A percentile compares a stretch with the other conserved stretches of the same genome.
These are phyloP conservation scores for Annulohypoxylon stygium DNA, from an alignment of 495 filamentous ascomycete genomes.

Conservation along the genomic window DNA sequence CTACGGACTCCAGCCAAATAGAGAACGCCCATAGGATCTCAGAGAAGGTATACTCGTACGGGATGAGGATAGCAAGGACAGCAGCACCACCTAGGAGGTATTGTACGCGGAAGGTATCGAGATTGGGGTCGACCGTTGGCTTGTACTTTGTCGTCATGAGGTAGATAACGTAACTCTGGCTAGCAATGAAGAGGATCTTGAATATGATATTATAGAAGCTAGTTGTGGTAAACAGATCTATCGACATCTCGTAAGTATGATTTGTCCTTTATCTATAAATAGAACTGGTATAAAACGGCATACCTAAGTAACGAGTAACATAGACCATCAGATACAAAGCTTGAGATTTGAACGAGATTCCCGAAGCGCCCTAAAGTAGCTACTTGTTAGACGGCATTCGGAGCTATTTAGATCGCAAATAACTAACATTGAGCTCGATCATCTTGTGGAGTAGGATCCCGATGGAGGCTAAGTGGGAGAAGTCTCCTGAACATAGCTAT, in stretches of 20 bases:
- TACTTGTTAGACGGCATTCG: slow-evolving; percentile 34
- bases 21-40: slow-evolving; percentile 97
- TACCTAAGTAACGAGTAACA: slow-evolving; percentile 89
- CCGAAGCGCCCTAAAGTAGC: slow-evolving; percentile 83
- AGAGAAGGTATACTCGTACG: slow-evolving; percentile 76
- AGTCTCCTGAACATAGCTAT: slow-evolving; percentile 72
- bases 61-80: slow-evolving; percentile 83
- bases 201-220: slow-evolving; percentile 92
- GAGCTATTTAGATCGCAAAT: slow-evolving; percentile 12
- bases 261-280: not conserved
- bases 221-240: slow-evolving; percentile 89
- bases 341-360: slow-evolving; percentile 98
- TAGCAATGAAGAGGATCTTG: slow-evolving; percentile 93
- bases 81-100: slow-evolving; percentile 87
- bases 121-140: slow-evolving; percentile 93
- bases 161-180: slow-evolving; percentile 93
- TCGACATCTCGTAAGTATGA: slow-evolving; percentile 20
- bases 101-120: slow-evolving; percentile 95
- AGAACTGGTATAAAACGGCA: slow-evolving; percentile 23
- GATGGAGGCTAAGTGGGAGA: slow-evolving; percentile 95
- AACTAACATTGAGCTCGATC: slow-evolving; percentile 83
- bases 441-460: slow-evolving; percentile 97
- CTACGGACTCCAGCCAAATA: slow-evolving; percentile 96
- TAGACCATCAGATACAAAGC: slow-evolving; percentile 94
- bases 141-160: slow-evolving; percentile 96